Evolutionary conservation across 345 rosid genomes (phyloP).

Genomic region (Clausena lansium): DNA sequence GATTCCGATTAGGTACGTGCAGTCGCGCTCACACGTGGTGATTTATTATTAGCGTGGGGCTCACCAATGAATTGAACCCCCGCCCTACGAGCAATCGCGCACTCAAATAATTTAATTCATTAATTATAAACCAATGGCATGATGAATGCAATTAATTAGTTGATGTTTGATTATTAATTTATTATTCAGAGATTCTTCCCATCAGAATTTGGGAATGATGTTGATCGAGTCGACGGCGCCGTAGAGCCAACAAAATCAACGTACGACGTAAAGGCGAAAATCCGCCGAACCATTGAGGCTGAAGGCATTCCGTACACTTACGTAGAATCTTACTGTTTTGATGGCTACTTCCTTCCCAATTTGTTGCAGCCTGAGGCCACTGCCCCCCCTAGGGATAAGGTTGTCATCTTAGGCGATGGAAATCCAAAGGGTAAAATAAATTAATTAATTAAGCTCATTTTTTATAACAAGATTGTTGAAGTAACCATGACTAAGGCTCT

Average conservation of each 20-base stretch:
- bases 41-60: too few relatives aligned
- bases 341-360: conserved; percentile 43
- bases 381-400: conserved; percentile 47
- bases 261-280: conserved; percentile 35
- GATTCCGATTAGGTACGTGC: too few relatives aligned
- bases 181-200: conserved; percentile 51
- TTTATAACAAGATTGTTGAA: background rate
- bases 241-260: conserved; percentile 52
- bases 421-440: conserved; percentile 42
- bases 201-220: conserved; percentile 21
- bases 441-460: too few relatives aligned
- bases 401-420: conserved; percentile 54
- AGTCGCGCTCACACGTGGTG: too few relatives aligned
- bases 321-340: conserved; percentile 22
- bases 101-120: too few relatives aligned
- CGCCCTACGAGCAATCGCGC: too few relatives aligned
- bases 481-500: background rate
- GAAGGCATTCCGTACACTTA: conserved; percentile 48
- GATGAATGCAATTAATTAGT: background rate
- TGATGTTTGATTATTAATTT: background rate
- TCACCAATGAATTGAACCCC: too few relatives aligned
- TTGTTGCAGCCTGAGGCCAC: conserved; percentile 43
- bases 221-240: conserved; percentile 35
- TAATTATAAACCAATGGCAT: too few relatives aligned
- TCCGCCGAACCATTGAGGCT: conserved; percentile 43